Conservation (phyloP, 2,329 filamentous ascomycete species). For the Fusarium buharicum region DNA sequence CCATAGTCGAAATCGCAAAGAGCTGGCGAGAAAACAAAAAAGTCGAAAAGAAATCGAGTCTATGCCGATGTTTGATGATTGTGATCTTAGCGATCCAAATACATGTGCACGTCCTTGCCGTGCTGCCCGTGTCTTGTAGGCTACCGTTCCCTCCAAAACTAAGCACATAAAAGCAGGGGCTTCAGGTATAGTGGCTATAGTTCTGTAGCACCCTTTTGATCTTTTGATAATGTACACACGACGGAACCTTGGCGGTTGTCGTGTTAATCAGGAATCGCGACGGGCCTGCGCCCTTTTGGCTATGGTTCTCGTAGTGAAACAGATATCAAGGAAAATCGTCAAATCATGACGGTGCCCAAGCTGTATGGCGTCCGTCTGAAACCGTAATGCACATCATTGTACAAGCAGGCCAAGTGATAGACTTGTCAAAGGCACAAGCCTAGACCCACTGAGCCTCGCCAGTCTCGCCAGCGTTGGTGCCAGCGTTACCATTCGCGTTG, state of each 20-base stretch:
- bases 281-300: constrained; percentile 41
- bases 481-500: constrained; percentile 17
- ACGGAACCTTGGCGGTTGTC: constrained; percentile 41
- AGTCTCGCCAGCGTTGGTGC: constrained; percentile 39
- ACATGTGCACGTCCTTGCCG: constrained; percentile 48
- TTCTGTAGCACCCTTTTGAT: constrained; percentile 44
- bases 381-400: constrained; percentile 46
- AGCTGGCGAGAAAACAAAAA: constrained; percentile 39
- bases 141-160: constrained; percentile 30
- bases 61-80: constrained; percentile 44
- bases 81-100: constrained; percentile 47
- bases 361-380: constrained; percentile 45
- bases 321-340: constrained; percentile 54
- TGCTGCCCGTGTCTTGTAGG: constrained; percentile 28
- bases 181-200: constrained; percentile 37
- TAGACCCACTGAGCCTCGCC: constrained; percentile 56
- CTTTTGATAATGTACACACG: constrained; percentile 52
- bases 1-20: constrained; percentile 31
- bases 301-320: constrained; percentile 48
- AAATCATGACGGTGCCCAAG: constrained; percentile 54
- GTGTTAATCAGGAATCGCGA: constrained; percentile 43
- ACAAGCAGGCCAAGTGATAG: constrained; percentile 48
- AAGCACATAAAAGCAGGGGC: constrained; percentile 25
- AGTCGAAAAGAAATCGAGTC: constrained; percentile 38
- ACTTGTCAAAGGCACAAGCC: constrained; percentile 39